phyloP scores from a whole-genome alignment of 2,329 filamentous ascomycete species.

The Allantophomopsis lycopodina region DNA sequence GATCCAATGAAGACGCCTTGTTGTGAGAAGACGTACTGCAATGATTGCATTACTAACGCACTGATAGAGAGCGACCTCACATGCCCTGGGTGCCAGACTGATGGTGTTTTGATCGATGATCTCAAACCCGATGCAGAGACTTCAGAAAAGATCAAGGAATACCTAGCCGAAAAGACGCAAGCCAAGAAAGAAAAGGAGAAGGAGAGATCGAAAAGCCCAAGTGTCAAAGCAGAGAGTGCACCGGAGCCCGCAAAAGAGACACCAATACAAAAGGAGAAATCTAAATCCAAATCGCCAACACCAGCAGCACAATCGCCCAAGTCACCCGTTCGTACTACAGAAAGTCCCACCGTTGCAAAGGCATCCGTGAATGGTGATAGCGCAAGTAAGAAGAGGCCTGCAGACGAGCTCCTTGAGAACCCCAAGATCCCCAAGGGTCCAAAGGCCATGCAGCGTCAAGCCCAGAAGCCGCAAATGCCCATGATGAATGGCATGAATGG shows the following conservation, averaged over 20 bases:
- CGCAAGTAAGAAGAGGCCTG: slow-evolving; percentile 52
- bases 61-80: slow-evolving; percentile 96
- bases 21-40: slow-evolving; percentile 97
- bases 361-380: slow-evolving; percentile 15
- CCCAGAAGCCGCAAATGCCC: slow-evolving; percentile 27
- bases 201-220: slow-evolving; percentile 32
- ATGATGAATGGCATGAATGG: slow-evolving; percentile 31
- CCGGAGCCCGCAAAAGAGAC: slow-evolving; percentile 15
- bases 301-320: slow-evolving; percentile 16
- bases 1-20: slow-evolving; percentile 98
- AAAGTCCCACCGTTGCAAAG: slow-evolving; percentile 18
- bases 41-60: slow-evolving; percentile 98
- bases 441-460: slow-evolving; percentile 45
- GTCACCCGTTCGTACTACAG: slow-evolving; percentile 13
- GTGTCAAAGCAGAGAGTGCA: slow-evolving; percentile 18
- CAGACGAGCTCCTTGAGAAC: slow-evolving; percentile 57
- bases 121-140: slow-evolving; percentile 71
- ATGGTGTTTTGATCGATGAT: slow-evolving; percentile 88
- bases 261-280: slow-evolving; percentile 18
- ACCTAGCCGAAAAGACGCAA: slow-evolving; percentile 41
- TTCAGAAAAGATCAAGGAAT: slow-evolving; percentile 65
- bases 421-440: slow-evolving; percentile 51
- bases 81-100: slow-evolving; percentile 82
- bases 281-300: slow-evolving; percentile 12
- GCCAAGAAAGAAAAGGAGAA: slow-evolving; percentile 21